Conservation (phyloP, 805 yeast species). For the Candida oleophila region DNA sequence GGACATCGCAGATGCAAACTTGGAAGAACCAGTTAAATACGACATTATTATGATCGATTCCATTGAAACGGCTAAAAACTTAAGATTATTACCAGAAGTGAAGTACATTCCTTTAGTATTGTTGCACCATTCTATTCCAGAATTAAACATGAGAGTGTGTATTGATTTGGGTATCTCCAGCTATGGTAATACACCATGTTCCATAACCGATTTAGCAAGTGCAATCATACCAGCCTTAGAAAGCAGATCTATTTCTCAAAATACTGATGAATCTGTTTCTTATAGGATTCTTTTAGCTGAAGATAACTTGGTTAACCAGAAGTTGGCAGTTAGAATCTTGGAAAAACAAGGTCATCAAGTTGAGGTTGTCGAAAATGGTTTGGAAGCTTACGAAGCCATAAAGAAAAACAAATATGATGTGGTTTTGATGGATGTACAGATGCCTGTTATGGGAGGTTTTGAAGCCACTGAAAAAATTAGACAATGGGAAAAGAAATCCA, state of each 20-base stretch:
- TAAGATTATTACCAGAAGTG: constrained; percentile 70
- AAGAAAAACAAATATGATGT: constrained; percentile 70
- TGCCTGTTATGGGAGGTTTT: constrained; percentile 95
- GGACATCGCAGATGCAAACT: constrained; percentile 55
- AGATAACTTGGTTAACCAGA: constrained; percentile 85
- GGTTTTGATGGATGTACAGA: constrained; percentile 89
- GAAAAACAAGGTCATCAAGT: constrained; percentile 84
- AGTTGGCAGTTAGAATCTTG: constrained; percentile 78
- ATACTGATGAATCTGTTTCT: constrained; percentile 73
- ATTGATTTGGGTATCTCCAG: constrained; percentile 84
- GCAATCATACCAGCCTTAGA: constrained; percentile 84
- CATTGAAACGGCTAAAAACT: constrained; percentile 66
- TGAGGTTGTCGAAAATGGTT: constrained; percentile 83
- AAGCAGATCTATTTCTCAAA: constrained; percentile 75
- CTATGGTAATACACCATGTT: constrained; percentile 86
- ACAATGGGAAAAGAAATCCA: constrained; percentile 81
- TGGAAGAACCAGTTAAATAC: constrained; percentile 57
- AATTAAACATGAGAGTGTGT: constrained; percentile 76
- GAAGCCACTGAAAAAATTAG: constrained; percentile 86
- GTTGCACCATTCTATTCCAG: constrained; percentile 72
- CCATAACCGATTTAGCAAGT: constrained; percentile 76
- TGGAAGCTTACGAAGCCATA: constrained; percentile 77
- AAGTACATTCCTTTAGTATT: constrained; percentile 84
- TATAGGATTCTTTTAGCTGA: constrained; percentile 79
- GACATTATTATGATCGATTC: constrained; percentile 85